A percentile compares a stretch with the other conserved stretches of the same genome.
phyloP scores from a whole-genome alignment of 305 asterid species.

The Coffea humblotiana region DNA sequence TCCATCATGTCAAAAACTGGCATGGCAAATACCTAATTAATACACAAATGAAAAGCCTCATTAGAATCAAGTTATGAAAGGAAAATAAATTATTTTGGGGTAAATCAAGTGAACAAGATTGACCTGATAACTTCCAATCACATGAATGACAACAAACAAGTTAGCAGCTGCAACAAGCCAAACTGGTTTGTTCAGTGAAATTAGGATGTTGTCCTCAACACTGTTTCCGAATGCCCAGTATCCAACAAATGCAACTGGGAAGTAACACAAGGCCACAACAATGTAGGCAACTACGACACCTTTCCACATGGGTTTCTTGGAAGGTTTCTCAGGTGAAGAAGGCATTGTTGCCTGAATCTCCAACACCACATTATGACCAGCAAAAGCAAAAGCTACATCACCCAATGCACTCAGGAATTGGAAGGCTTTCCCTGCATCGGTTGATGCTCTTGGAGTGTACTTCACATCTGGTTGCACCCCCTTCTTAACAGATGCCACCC shows the following conservation, averaged over 20 bases:
- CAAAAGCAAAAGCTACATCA: slow-evolving; percentile 50
- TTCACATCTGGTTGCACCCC: slow-evolving; percentile 30
- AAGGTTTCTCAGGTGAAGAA: slow-evolving; percentile 37
- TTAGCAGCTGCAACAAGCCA: slow-evolving; percentile 51
- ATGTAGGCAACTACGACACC: slow-evolving; percentile 38
- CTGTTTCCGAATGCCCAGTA: slow-evolving; percentile 37
- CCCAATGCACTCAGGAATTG: slow-evolving; percentile 48
- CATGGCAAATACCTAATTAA: slow-evolving; percentile 53
- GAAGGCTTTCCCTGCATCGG: slow-evolving; percentile 18
- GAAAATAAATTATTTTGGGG: neutral
- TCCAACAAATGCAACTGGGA: slow-evolving; percentile 48
- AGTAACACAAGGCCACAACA: slow-evolving; percentile 41
- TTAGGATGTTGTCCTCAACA: slow-evolving; percentile 43
- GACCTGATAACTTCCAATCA: slow-evolving; percentile 61
- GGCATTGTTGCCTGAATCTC: slow-evolving; percentile 57
- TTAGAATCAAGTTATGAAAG: neutral
- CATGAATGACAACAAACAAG: slow-evolving; percentile 49
- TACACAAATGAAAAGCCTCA: neutral
- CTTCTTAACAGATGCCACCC: slow-evolving; percentile 38
- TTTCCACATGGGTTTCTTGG: slow-evolving; percentile 53
- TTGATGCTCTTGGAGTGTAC: slow-evolving; percentile 36
- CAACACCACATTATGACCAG: slow-evolving; percentile 50
- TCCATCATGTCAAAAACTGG: slow-evolving; percentile 58
- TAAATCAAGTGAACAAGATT: neutral
- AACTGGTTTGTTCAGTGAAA: slow-evolving; percentile 40